These are phyloP conservation scores for Nakazawaea peltata DNA, from an alignment of 805 yeast genomes.

Conservation along the genomic window DNA sequence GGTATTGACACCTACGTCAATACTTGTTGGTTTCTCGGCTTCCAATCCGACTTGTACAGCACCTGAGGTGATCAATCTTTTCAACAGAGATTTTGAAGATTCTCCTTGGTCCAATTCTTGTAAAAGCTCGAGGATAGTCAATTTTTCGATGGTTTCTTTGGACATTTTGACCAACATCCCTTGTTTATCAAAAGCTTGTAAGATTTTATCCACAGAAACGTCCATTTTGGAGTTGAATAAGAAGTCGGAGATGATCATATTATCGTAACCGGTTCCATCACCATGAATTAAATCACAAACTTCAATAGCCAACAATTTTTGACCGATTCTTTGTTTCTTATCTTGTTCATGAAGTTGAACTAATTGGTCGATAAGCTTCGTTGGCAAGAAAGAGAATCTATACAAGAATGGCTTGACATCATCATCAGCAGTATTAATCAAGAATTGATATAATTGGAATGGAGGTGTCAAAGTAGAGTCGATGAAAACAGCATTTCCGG, in stretches of 20 bases:
- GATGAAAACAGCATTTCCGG: conserved; percentile 92
- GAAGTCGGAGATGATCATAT: conserved; percentile 58
- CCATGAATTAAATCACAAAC: conserved; percentile 89
- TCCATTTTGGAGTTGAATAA: conserved; percentile 32
- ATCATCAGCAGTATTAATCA: conserved; percentile 71
- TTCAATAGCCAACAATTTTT: conserved; percentile 70
- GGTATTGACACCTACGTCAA: conserved; percentile 41
- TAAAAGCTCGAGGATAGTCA: conserved; percentile 45
- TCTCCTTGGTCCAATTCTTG: conserved; percentile 39
- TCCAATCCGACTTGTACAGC: conserved; percentile 66
- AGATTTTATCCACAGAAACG: conserved; percentile 41
- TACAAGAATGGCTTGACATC: conserved; percentile 64
- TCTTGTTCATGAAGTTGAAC: conserved; percentile 42
- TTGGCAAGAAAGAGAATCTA: conserved; percentile 73
- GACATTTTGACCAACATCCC: conserved; percentile 37
- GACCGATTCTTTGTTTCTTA: conserved; percentile 68
- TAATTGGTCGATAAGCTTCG: conserved; percentile 45
- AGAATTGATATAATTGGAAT: conserved; percentile 78
- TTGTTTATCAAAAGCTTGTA: conserved; percentile 50
- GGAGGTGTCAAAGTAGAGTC: conserved; percentile 69
- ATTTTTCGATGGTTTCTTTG: conserved; percentile 20
- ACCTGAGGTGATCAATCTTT: conserved; percentile 55
- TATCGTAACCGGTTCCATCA: conserved; percentile 58
- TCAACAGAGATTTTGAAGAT: conserved; percentile 26
- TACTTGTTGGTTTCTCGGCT: conserved; percentile 39